Evolutionary conservation across 441 rosid species (phyloP), one percentile per base, ranked within the genome.

Genomic region (Sinapis alba): DNA sequence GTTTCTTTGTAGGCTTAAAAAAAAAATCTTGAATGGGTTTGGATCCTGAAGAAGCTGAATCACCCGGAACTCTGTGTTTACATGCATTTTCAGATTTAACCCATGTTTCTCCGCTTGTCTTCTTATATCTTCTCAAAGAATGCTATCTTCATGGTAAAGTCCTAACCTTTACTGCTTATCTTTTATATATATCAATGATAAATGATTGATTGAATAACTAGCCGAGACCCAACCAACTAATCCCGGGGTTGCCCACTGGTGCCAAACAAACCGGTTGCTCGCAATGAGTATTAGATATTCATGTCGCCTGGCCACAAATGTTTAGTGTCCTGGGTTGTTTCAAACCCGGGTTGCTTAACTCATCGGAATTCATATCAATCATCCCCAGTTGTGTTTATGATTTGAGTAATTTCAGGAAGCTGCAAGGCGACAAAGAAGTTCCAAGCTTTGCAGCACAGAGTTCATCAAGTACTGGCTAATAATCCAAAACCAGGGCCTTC

Each of bases 111-210:
- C 98, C 99, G 0, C 62, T 89, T 15, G 94, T 95, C 1, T 95
- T 95, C 87, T 78, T 91, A 54, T 87, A 84, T 81, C 98, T 95
- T 64, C 84, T 95, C 77, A 91, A 95, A 83, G 90, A 90, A 85
- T 91, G 97, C 62, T 95, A 95, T 71, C 20, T 76, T 80, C 84
- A 86, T 75, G 98, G 98, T 95, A 82, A 54, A 69, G 73, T 62
- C 34, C 36, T 65, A 65, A 36, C 50, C 54, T 66, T 60, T 32
- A 28, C 67, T 71, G 15, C n/a, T n/a, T n/a, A n/a, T n/a, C n/a
- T n/a, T n/a, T n/a, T n/a, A n/a, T n/a, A n/a, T n/a, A n/a, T n/a
- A n/a, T n/a, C n/a, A n/a, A n/a, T n/a, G n/a, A n/a, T n/a, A n/a
- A n/a, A n/a, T n/a, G n/a, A n/a, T n/a, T n/a, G n/a, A n/a, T n/a